phyloP scores from a whole-genome alignment of 108 stramenopile species.

The Cylindrotheca closterium region DNA sequence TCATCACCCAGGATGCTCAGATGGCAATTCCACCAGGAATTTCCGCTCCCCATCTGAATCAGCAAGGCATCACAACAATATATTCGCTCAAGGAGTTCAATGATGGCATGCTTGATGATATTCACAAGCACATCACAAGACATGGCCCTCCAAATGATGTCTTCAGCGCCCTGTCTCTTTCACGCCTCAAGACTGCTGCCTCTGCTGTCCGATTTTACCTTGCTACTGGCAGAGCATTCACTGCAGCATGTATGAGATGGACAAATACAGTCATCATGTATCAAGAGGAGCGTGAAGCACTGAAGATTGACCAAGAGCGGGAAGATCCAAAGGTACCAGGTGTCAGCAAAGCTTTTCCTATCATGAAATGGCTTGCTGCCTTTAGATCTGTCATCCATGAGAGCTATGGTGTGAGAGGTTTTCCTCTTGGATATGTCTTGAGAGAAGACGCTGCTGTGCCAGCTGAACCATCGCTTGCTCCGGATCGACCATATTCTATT shows the following conservation, averaged over 20 bases:
- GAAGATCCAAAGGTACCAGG: slow-evolving; percentile 7
- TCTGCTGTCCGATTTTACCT: slow-evolving; percentile 8
- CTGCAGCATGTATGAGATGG: slow-evolving; percentile 7
- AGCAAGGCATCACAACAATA: too few relatives aligned
- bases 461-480: not conserved
- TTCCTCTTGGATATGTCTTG: slow-evolving; percentile 15
- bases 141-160: too few relatives aligned
- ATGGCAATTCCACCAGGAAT: too few relatives aligned
- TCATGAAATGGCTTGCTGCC: too few relatives aligned
- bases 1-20: too few relatives aligned
- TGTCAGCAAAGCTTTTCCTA: not conserved
- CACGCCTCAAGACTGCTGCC: too few relatives aligned
- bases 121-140: too few relatives aligned
- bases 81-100: too few relatives aligned
- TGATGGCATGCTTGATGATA: too few relatives aligned
- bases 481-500: not conserved
- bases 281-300: slow-evolving; percentile 7
- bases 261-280: slow-evolving; percentile 5
- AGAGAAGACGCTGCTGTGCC: slow-evolving; percentile 2
- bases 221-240: slow-evolving; percentile 1
- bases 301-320: not conserved
- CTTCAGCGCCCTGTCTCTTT: slow-evolving; percentile 16
- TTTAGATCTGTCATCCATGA: not conserved
- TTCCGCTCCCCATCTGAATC: too few relatives aligned
- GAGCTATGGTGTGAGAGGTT: not conserved